Conservation (phyloP, 257 asterid genomes). For the Solanum gracilifrons region DNA sequence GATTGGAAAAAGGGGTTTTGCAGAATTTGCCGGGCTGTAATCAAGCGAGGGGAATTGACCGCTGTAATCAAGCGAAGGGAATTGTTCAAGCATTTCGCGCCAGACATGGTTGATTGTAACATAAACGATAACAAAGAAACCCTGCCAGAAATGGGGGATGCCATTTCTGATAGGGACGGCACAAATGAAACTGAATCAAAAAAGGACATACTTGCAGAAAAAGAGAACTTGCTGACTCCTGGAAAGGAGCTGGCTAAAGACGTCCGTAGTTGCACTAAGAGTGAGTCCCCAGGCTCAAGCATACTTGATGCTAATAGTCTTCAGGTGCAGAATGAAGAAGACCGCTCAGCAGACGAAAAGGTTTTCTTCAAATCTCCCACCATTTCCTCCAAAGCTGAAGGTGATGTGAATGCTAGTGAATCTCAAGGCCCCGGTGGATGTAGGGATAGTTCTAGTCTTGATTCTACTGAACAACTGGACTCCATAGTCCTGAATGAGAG, state of each 20-base stretch:
- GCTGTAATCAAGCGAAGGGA: not conserved
- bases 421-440: not conserved
- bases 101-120: not conserved
- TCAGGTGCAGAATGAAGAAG: not conserved
- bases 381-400: not conserved
- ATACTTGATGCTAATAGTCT: not conserved
- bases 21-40: not conserved
- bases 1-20: not conserved
- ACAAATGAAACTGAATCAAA: not conserved
- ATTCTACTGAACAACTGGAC: not conserved
- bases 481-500: not conserved
- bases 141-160: slow-evolving; percentile 1
- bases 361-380: not conserved
- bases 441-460: not conserved
- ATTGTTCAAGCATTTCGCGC: not conserved
- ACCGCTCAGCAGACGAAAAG: not conserved
- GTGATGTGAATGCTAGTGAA: not conserved
- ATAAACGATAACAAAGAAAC: slow-evolving; percentile 21
- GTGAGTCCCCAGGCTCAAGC: not conserved
- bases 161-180: not conserved
- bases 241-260: not conserved
- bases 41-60: not conserved
- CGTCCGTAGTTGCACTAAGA: not conserved
- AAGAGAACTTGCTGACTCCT: not conserved
- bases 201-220: not conserved